Evolutionary conservation across 2,329 filamentous ascomycete genomes (phyloP).

Genomic region (Paraphaeosphaeria minitans): DNA sequence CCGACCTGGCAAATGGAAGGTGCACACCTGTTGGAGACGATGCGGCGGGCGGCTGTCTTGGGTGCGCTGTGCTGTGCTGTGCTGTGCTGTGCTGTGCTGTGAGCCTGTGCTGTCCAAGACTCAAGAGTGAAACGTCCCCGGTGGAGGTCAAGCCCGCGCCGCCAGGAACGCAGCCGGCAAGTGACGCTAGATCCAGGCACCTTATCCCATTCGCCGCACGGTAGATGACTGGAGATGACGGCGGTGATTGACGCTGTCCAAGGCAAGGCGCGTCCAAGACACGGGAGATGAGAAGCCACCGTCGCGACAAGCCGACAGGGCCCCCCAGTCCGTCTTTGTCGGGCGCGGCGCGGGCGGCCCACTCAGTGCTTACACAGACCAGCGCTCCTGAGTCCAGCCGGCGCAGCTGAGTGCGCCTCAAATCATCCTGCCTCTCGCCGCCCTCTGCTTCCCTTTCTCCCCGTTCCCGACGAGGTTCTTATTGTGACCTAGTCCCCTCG

Average conservation of each 20-base stretch:
- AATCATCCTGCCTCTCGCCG: constrained; percentile 27
- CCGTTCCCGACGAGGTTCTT: constrained; percentile 35
- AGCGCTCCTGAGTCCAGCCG: constrained; percentile 25
- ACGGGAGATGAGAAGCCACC: constrained; percentile 21
- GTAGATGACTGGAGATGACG: constrained; percentile 32
- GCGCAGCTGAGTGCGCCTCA: constrained; percentile 20
- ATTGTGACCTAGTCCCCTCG: constrained; percentile 24
- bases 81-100: no score
- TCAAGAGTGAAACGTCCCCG: constrained; percentile 14
- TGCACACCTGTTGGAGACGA: constrained; percentile 25
- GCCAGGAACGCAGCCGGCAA: constrained; percentile 32
- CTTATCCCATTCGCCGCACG: constrained; percentile 28
- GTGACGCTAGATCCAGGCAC: constrained; percentile 25
- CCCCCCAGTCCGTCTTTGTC: constrained; percentile 17
- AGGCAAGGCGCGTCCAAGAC: constrained; percentile 3
- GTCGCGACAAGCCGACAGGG: constrained; percentile 7
- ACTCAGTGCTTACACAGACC: constrained; percentile 6
- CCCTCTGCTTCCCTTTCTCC: constrained; percentile 26
- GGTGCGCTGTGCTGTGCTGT: no score
- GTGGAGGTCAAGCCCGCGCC: constrained; percentile 9
- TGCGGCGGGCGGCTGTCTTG: not conserved
- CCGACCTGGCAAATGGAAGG: constrained; percentile 21
- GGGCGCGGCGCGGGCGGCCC: constrained; percentile 12
- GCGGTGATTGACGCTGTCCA: constrained; percentile 20
- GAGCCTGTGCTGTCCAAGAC: no score